Percentiles rank a stretch among this genome's conserved stretches.
phyloP scores from a whole-genome alignment of 306 rosid genomes.

The Mucuna pruriens region DNA sequence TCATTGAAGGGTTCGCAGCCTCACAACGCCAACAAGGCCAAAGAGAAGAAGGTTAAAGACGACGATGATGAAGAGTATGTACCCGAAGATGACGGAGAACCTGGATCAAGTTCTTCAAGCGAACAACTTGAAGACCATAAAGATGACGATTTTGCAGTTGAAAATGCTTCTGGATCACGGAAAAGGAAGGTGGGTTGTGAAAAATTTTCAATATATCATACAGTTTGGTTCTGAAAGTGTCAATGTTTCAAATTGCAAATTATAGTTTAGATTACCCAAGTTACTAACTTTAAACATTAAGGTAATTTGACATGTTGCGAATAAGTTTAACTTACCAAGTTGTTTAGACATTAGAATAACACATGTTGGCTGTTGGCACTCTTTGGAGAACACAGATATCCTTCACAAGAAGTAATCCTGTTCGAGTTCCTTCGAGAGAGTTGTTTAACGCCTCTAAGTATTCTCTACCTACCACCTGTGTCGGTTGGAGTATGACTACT shows the following conservation, averaged over 20 bases:
- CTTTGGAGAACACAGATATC: no score
- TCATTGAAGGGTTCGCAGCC: conserved; percentile 45
- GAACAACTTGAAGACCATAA: conserved; percentile 42
- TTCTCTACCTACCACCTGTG: no score
- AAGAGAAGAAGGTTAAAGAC: conserved; percentile 46
- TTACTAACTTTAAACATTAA: background rate
- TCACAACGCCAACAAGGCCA: conserved; percentile 49
- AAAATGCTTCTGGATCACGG: conserved; percentile 45
- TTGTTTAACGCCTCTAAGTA: no score
- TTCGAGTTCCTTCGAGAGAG: no score
- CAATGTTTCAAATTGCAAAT: background rate
- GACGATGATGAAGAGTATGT: conserved; percentile 59
- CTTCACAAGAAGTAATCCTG: no score
- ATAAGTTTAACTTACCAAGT: background rate
- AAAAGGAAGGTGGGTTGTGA: conserved; percentile 58
- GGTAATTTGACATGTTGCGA: background rate
- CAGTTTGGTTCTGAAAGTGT: background rate
- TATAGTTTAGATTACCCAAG: background rate
- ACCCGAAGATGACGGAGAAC: conserved; percentile 55
- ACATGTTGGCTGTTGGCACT: background rate
- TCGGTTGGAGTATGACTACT: no score
- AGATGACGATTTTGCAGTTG: conserved; percentile 43
- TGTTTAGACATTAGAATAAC: background rate
- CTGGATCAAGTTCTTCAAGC: conserved; percentile 42
- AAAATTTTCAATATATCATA: background rate